Evolutionary conservation across 2,329 filamentous ascomycete species (phyloP).

Genomic region (Ophiostoma sp.): DNA sequence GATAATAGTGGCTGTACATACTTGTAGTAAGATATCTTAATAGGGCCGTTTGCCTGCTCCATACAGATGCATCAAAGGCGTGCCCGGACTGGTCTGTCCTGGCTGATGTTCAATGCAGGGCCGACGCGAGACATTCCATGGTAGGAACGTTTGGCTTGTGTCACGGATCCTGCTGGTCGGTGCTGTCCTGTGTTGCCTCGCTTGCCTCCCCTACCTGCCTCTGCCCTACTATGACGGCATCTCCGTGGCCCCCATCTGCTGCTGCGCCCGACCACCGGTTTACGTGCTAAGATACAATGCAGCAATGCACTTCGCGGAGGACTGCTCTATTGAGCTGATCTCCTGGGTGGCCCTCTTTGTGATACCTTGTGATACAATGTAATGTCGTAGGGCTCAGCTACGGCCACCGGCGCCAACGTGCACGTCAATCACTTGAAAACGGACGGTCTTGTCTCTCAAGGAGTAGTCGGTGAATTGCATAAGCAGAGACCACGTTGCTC

Average conservation of each 20-base stretch:
- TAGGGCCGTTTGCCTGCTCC: slow-evolving; percentile 5
- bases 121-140: slow-evolving; percentile 14
- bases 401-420: not conserved
- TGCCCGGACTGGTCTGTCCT: not conserved
- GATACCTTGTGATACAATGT: not conserved
- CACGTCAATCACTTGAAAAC: not conserved
- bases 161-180: slow-evolving; percentile 7
- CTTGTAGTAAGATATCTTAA: not conserved
- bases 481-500: no score
- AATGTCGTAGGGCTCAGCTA: not conserved
- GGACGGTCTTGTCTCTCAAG: not conserved
- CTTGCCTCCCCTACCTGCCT: not conserved
- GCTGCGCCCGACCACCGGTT: slow-evolving; percentile 1
- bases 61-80: not conserved
- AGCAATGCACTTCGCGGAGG: not conserved
- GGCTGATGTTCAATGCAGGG: slow-evolving; percentile 7
- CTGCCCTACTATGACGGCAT: slow-evolving; percentile 5
- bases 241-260: not conserved
- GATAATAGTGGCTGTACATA: not conserved
- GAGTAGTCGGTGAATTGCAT: not conserved
- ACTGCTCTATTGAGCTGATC: not conserved
- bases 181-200: not conserved
- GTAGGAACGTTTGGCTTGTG: slow-evolving; percentile 17
- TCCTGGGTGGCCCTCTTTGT: not conserved
- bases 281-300: not conserved